These are phyloP conservation scores for Coemansia nantahalensis DNA, from an alignment of 192 early-diverging fungal species.

Conservation along the genomic window DNA sequence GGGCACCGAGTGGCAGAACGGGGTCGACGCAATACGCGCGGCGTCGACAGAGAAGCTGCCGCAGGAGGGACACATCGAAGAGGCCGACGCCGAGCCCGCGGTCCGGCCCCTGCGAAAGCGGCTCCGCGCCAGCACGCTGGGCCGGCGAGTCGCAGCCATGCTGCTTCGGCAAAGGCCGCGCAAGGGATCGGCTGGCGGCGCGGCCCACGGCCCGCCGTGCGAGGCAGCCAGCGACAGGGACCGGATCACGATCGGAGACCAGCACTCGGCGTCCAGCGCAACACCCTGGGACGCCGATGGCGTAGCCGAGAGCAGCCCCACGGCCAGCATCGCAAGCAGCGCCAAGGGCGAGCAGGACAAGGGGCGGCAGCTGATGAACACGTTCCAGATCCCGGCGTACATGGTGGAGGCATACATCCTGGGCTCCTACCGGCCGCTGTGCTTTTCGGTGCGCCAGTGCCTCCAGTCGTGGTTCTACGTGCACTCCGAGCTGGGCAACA, in stretches of 20 bases:
- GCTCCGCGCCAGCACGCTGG: too few species aligned
- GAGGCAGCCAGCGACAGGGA: neutral
- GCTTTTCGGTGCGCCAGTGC: conserved; percentile 70
- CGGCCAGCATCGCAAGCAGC: neutral
- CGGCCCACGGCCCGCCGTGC: too few species aligned
- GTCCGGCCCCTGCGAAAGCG: too few species aligned
- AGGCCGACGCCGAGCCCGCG: neutral
- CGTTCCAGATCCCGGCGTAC: conserved; percentile 63
- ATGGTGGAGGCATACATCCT: conserved; percentile 79
- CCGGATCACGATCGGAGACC: conserved; percentile 2
- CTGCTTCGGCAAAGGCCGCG: too few species aligned
- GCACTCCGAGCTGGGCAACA: conserved; percentile 93
- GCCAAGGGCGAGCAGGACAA: neutral
- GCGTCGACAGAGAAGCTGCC: neutral
- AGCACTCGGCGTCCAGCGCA: conserved; percentile 1
- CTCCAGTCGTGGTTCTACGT: conserved; percentile 72
- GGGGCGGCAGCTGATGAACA: conserved; percentile 31
- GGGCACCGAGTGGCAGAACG: conserved; percentile 5
- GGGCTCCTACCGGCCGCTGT: conserved; percentile 73
- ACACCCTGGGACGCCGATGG: conserved; percentile 5
- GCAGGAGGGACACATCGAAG: neutral
- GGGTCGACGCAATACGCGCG: neutral
- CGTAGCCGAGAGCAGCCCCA: neutral
- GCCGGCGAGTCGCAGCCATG: too few species aligned
- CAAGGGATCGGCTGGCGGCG: too few species aligned